These are phyloP conservation scores for Saccharum hybrid DNA, from an alignment of 202 grass and related monocot species.

Conservation along the genomic window DNA sequence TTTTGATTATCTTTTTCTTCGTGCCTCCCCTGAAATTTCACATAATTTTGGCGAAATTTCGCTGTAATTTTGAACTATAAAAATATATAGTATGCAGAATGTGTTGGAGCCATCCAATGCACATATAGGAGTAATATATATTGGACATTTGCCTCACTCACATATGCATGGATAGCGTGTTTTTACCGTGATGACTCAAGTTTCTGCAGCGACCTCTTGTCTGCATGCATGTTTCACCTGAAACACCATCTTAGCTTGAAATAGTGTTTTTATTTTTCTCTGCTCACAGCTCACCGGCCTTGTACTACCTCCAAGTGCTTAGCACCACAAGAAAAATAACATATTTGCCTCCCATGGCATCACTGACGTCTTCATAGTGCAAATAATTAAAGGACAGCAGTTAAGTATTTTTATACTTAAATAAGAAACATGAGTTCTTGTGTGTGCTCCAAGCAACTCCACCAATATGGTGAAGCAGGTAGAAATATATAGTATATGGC, in stretches of 20 bases:
- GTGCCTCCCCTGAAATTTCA: background rate
- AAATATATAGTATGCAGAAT: background rate
- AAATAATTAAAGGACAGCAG: background rate
- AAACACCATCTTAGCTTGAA: background rate
- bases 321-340: background rate
- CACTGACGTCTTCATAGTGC: slow-evolving; percentile 4
- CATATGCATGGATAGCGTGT: background rate
- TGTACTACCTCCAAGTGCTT: background rate
- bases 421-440: background rate
- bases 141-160: background rate
- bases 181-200: background rate
- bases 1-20: background rate
- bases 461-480: background rate
- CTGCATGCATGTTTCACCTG: slow-evolving; percentile 4
- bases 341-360: background rate
- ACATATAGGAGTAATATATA: background rate
- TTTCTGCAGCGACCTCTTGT: background rate
- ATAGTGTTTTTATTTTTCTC: background rate
- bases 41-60: background rate
- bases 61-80: background rate
- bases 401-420: background rate
- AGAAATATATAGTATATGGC: background rate
- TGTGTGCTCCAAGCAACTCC: background rate
- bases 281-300: background rate
- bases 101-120: slow-evolving; percentile 20